These are phyloP conservation scores for Candida glucosophila DNA, from an alignment of 1,139 yeast genomes.

Conservation along the genomic window DNA sequence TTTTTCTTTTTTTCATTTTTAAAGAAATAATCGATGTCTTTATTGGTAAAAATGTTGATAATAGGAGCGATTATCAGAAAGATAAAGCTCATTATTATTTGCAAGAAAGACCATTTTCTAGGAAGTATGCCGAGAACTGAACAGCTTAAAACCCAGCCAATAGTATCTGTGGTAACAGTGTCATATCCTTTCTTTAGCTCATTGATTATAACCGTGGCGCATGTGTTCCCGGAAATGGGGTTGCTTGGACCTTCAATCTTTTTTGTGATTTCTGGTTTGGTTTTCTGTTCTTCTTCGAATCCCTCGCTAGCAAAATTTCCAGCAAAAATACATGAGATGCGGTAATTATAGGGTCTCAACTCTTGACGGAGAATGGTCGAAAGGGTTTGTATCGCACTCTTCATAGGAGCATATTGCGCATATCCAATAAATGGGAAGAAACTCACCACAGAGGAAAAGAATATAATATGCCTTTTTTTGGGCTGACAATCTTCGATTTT, in stretches of 20 bases:
- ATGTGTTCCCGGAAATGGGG: conserved; percentile 59
- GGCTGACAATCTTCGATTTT: conserved; percentile 6
- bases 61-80: conserved; percentile 61
- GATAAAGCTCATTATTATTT: conserved; percentile 36
- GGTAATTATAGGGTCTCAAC: conserved; percentile 53
- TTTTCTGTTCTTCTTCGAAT: conserved; percentile 64
- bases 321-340: conserved; percentile 62
- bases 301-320: conserved; percentile 93
- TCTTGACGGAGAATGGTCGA: conserved; percentile 80
- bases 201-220: conserved; percentile 54
- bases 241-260: conserved; percentile 77
- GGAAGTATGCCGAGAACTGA: conserved; percentile 64
- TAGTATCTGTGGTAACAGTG: conserved; percentile 70
- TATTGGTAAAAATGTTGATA: conserved; percentile 42
- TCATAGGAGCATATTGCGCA: conserved; percentile 81
- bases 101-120: conserved; percentile 51
- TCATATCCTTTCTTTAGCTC: conserved; percentile 60
- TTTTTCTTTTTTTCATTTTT: conserved; percentile 11
- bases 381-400: conserved; percentile 71
- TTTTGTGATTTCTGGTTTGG: conserved; percentile 81
- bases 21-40: conserved; percentile 47
- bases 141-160: conserved; percentile 76
- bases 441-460: conserved; percentile 76
- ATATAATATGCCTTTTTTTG: conserved; percentile 51
- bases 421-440: conserved; percentile 89